phyloP scores from a whole-genome alignment of 192 early-diverging fungal genomes.

The Endogone sp. region DNA sequence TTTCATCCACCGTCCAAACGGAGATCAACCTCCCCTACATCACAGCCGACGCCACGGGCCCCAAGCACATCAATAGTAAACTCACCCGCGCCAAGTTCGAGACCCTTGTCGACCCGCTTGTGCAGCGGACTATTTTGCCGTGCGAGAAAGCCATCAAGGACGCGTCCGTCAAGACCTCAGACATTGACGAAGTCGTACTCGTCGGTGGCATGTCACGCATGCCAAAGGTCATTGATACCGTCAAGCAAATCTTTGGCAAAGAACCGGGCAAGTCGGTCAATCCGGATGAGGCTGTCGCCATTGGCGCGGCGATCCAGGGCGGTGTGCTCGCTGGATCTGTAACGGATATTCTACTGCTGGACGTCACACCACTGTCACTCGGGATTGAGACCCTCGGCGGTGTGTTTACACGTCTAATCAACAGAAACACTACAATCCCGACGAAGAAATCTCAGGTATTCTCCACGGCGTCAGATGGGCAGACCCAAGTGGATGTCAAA shows the following conservation, averaged over 20 bases:
- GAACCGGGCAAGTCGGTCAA: constrained; percentile 96
- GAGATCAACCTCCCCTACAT: constrained; percentile 98
- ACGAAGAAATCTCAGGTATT: constrained; percentile 99
- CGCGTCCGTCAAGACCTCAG: constrained; percentile 74
- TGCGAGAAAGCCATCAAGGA: constrained; percentile 98
- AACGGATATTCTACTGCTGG: constrained; percentile 91
- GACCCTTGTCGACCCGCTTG: constrained; percentile 69
- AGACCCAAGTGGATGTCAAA: constrained; percentile 96
- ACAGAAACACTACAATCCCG: constrained; percentile 97
- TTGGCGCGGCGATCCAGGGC: constrained; percentile 97
- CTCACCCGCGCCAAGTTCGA: constrained; percentile 90
- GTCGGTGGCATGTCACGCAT: constrained; percentile 99
- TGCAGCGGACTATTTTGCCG: constrained; percentile 86
- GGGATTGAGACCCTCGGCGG: constrained; percentile 99
- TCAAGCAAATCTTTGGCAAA: constrained; percentile 83
- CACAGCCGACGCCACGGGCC: constrained; percentile 80
- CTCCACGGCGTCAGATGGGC: constrained; percentile 97
- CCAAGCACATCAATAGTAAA: constrained; percentile 98
- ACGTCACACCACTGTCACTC: constrained; percentile 96
- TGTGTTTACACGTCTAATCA: constrained; percentile 96
- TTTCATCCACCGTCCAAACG: constrained; percentile 91
- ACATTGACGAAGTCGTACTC: constrained; percentile 92
- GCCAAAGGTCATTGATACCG: constrained; percentile 93
- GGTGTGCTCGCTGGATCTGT: constrained; percentile 96
- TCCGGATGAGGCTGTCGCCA: constrained; percentile 98